These are phyloP conservation scores for Sonneratia alba DNA, from an alignment of 345 rosid species.

Conservation along the genomic window DNA sequence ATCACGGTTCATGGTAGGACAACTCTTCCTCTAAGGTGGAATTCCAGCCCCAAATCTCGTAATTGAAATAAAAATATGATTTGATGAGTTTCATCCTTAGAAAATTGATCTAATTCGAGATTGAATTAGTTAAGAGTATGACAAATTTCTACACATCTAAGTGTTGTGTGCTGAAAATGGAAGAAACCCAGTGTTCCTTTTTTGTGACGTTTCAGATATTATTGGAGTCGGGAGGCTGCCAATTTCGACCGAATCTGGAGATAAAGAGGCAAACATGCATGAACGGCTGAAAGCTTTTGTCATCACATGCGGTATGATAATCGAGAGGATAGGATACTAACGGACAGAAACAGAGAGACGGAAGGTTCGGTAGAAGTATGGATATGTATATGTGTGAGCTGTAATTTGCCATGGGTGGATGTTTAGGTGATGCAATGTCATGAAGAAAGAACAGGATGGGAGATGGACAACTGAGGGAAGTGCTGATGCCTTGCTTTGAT, in stretches of 20 bases:
- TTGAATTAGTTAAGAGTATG: too few species aligned
- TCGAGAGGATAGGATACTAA: not conserved
- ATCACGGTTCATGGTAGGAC: too few species aligned
- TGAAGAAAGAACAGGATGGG: not conserved
- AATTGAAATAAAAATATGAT: too few species aligned
- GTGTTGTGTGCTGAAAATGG: too few species aligned
- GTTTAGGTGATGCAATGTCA: not conserved
- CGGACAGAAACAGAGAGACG: not conserved
- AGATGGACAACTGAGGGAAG: not conserved
- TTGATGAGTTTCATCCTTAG: too few species aligned
- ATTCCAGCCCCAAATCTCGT: too few species aligned
- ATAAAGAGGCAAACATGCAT: not conserved
- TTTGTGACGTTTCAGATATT: not conserved
- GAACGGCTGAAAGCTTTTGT: not conserved
- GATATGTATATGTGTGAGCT: too few species aligned
- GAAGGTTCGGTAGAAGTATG: not conserved
- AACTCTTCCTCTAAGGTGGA: too few species aligned
- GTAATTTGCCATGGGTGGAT: too few species aligned
- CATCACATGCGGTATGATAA: not conserved
- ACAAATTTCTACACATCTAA: too few species aligned
- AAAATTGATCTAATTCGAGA: too few species aligned
- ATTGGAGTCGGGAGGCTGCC: not conserved
- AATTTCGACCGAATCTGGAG: not conserved
- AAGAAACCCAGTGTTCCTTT: not conserved
- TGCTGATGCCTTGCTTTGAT: not conserved